A percentile compares a stretch with the other conserved stretches of the same genome.
Evolutionary conservation across 495 filamentous ascomycete species (phyloP).

Genomic region (Podospora fimiseda): DNA sequence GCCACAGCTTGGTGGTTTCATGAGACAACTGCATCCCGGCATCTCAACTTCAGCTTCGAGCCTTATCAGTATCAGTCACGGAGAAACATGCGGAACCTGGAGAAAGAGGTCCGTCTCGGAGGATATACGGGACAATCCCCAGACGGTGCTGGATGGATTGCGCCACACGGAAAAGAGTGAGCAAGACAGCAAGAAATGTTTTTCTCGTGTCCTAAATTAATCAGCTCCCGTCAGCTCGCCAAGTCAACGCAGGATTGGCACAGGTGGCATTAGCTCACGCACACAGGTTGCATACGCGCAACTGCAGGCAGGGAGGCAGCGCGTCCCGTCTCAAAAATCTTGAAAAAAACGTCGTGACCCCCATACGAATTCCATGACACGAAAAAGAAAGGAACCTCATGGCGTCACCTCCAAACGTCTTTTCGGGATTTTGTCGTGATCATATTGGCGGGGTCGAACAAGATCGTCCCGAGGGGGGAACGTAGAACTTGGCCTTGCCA

Average conservation of each 20-base stretch:
- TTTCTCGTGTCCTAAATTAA: neutral
- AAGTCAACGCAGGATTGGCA: neutral
- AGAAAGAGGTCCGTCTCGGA: neutral
- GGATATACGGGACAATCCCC: neutral
- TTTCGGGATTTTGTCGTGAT: neutral
- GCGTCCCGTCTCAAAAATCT: neutral
- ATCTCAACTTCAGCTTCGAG: neutral
- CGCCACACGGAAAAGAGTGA: neutral
- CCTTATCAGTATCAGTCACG: neutral
- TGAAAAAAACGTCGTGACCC: neutral
- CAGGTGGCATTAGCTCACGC: neutral
- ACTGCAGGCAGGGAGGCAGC: too few species aligned
- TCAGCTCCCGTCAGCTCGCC: constrained; percentile 8
- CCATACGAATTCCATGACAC: too few species aligned
- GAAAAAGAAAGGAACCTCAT: neutral
- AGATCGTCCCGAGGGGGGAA: neutral
- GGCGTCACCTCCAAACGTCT: neutral
- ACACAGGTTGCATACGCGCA: neutral
- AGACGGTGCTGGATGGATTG: neutral
- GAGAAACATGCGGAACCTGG: neutral
- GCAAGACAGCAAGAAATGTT: neutral
- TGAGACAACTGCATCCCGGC: neutral
- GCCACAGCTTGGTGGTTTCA: neutral
- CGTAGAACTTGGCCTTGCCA: neutral
- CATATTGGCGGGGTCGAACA: neutral